A percentile compares a stretch with the other conserved stretches of the same genome.
Evolutionary conservation across 1,284 basidiomycete species (phyloP).

Genomic region (Fistulina hepatica): DNA sequence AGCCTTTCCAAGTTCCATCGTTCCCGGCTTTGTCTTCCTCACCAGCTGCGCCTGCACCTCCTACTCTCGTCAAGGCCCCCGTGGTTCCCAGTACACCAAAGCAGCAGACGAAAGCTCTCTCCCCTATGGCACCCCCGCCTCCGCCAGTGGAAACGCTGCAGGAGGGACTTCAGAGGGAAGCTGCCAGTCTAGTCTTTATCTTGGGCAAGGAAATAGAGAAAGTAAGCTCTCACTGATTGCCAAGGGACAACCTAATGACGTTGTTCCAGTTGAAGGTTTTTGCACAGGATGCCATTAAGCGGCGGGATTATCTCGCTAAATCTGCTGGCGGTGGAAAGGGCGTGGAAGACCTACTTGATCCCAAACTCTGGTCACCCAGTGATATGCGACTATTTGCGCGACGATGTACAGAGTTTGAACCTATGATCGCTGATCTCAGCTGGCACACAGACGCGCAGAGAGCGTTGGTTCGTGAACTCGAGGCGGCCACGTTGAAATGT

Average conservation of each 20-base stretch:
- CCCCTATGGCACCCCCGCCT: conserved; percentile 1
- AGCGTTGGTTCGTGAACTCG: conserved; percentile 33
- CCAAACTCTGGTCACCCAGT: conserved; percentile 41
- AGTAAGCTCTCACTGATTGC: conserved; percentile 27
- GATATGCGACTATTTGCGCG: conserved; percentile 44
- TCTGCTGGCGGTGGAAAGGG: conserved; percentile 29
- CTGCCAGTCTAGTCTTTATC: conserved; percentile 30
- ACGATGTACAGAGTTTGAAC: conserved; percentile 35
- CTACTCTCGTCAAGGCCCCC: neutral
- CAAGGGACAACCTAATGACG: conserved; percentile 6
- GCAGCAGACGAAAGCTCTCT: too few species aligned
- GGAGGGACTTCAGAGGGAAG: conserved; percentile 56
- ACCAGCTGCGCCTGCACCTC: conserved; percentile 5
- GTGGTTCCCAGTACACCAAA: neutral
- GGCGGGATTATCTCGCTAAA: conserved; percentile 24
- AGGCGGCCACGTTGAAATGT: conserved; percentile 62
- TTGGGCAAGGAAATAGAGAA: conserved; percentile 41
- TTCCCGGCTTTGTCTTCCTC: too few species aligned
- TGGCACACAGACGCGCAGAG: conserved; percentile 33
- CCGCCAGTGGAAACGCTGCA: conserved; percentile 25
- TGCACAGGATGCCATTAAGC: conserved; percentile 25
- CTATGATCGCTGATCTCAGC: conserved; percentile 39
- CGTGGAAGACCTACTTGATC: conserved; percentile 35
- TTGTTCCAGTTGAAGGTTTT: conserved; percentile 31
- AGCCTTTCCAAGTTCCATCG: too few species aligned